These are phyloP conservation scores for Penicillium pancosmium DNA, from an alignment of 495 filamentous ascomycete species.

Conservation along the genomic window DNA sequence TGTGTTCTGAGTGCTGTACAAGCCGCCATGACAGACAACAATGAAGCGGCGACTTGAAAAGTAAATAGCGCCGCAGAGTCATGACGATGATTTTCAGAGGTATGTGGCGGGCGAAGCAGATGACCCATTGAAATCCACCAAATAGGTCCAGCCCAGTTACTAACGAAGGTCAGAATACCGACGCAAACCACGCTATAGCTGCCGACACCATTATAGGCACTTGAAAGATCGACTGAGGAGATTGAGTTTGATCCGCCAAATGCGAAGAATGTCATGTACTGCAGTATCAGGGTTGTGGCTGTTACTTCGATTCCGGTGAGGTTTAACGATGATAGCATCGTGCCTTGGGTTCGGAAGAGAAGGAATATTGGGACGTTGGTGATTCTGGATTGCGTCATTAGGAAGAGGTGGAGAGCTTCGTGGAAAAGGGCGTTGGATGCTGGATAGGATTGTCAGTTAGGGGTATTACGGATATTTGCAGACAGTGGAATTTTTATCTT, in stretches of 20 bases:
- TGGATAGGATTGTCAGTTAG: conserved; percentile 15
- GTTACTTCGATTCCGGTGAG: conserved; percentile 59
- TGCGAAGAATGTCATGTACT: conserved; percentile 84
- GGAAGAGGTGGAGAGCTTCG: conserved; percentile 72
- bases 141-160: conserved; percentile 90
- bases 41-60: conserved; percentile 59
- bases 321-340: conserved; percentile 50
- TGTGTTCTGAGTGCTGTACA: conserved; percentile 85
- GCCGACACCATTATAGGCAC: conserved; percentile 79
- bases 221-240: conserved; percentile 81
- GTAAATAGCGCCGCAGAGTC: conserved; percentile 64
- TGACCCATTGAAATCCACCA: conserved; percentile 75
- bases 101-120: conserved; percentile 52
- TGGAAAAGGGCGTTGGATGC: conserved; percentile 48
- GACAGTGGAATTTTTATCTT: conserved; percentile 12
- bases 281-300: conserved; percentile 66
- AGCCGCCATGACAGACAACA: conserved; percentile 80
- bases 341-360: conserved; percentile 62
- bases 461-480: neutral
- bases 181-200: conserved; percentile 69
- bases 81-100: conserved; percentile 16
- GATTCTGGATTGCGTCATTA: conserved; percentile 82
- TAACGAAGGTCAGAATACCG: conserved; percentile 77
- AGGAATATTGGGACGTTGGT: conserved; percentile 85
- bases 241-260: conserved; percentile 91